Evolutionary conservation across 108 stramenopile genomes (phyloP).

Genomic region (Conticribra guillardii): DNA sequence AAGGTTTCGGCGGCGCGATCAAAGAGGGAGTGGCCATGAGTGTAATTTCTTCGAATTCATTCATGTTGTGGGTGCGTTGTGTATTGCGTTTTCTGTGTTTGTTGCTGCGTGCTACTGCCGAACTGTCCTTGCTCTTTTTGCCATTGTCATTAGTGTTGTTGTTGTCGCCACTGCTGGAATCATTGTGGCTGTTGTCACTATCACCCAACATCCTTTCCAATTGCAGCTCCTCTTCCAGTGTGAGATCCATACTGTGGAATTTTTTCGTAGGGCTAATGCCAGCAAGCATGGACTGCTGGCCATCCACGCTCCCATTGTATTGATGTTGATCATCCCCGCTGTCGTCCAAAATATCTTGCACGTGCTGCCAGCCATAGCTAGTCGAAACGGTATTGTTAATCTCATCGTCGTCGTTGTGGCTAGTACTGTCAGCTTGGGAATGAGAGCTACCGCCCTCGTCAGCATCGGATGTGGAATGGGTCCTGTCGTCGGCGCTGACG

Average conservation of each 20-base stretch:
- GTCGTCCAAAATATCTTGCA: constrained; percentile 19
- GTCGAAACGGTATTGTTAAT: neutral
- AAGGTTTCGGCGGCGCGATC: neutral
- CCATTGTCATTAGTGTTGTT: neutral
- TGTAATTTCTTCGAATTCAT: neutral
- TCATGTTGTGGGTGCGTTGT: neutral
- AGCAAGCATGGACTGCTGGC: too few relatives aligned
- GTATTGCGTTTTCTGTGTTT: neutral
- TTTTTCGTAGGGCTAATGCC: too few relatives aligned
- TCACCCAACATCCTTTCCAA: constrained; percentile 14
- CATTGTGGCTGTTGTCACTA: neutral
- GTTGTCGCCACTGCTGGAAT: neutral
- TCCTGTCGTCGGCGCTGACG: constrained; percentile 11
- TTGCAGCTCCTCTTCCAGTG: too few relatives aligned
- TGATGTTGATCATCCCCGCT: neutral
- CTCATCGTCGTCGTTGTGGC: neutral
- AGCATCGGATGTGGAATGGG: neutral
- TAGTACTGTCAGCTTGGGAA: neutral
- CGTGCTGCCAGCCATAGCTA: constrained; percentile 26
- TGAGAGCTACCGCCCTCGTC: neutral
- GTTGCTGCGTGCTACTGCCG: neutral
- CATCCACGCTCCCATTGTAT: neutral
- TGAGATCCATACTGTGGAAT: too few relatives aligned
- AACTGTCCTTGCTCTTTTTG: neutral
- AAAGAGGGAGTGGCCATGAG: neutral